These are phyloP conservation scores for Fragilaria radians DNA, from an alignment of 108 stramenopile species.

Conservation along the genomic window DNA sequence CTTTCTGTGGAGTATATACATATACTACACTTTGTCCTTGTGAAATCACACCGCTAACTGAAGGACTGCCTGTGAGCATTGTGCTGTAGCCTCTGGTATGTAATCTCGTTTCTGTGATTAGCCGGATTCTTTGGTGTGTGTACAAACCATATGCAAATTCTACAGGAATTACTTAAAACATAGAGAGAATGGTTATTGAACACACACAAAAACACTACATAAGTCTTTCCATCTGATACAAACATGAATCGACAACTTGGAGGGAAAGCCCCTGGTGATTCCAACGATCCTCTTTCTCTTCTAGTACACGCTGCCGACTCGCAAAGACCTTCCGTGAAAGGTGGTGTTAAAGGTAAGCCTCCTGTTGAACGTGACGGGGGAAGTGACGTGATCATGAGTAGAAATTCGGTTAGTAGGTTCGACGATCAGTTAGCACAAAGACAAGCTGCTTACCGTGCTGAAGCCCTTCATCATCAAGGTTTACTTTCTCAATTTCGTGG, in stretches of 20 bases:
- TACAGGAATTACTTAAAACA: neutral
- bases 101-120: neutral
- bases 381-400: neutral
- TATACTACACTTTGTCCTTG: too few relatives aligned
- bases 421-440: neutral
- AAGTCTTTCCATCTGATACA: neutral
- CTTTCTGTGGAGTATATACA: too few relatives aligned
- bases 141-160: neutral
- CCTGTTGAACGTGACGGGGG: neutral
- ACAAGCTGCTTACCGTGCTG: slow-evolving; percentile 4
- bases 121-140: neutral
- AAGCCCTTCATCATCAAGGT: slow-evolving; percentile 3
- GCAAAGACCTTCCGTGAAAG: neutral
- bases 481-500: neutral
- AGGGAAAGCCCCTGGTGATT: neutral
- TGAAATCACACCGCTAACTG: too few relatives aligned
- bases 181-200: too few relatives aligned
- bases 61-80: slow-evolving; percentile 1
- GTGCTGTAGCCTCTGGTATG: neutral
- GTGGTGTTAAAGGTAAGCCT: neutral
- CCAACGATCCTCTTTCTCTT: slow-evolving; percentile 3
- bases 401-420: neutral
- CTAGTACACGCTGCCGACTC: slow-evolving; percentile 5
- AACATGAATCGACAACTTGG: slow-evolving; percentile 5
- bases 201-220: neutral